Evolutionary conservation across 768 basidiomycete species (phyloP).

Genomic region (Lanmaoa rubissima): DNA sequence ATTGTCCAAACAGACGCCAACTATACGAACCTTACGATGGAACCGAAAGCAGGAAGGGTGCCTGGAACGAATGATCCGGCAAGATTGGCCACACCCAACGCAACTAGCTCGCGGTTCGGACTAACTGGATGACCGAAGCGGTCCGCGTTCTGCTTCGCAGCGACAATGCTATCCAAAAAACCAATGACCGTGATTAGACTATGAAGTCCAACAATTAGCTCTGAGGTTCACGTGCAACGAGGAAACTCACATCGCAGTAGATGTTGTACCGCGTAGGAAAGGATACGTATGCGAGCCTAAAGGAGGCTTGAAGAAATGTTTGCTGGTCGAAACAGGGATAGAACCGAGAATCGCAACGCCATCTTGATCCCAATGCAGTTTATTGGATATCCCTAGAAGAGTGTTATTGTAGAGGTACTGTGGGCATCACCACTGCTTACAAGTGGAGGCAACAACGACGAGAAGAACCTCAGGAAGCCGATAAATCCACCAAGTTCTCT

Average conservation of each 20-base stretch:
- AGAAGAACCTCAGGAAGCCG: constrained; percentile 89
- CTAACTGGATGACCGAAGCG: constrained; percentile 86
- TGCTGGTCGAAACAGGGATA: constrained; percentile 61
- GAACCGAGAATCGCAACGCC: constrained; percentile 85
- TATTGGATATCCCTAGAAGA: constrained; percentile 59
- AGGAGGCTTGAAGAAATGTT: constrained; percentile 73
- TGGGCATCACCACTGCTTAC: constrained; percentile 42
- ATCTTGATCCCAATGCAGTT: constrained; percentile 69
- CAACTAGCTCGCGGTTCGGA: constrained; percentile 94
- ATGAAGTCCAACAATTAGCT: constrained; percentile 1
- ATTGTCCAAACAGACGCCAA: neutral
- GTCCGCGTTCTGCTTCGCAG: constrained; percentile 88
- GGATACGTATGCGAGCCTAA: constrained; percentile 55
- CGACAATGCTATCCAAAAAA: constrained; percentile 92
- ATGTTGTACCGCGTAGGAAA: constrained; percentile 76
- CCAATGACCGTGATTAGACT: constrained; percentile 83
- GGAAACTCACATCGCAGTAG: constrained; percentile 66
- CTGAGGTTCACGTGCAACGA: neutral
- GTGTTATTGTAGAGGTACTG: neutral
- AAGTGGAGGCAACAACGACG: constrained; percentile 78
- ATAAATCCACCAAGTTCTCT: constrained; percentile 66
- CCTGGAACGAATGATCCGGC: constrained; percentile 81
- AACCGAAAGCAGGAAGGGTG: constrained; percentile 88
- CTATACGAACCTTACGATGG: constrained; percentile 72
- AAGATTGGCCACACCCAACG: constrained; percentile 80